phyloP scores from a whole-genome alignment of 23 red algal genomes.

The Gracilaria domingensis region DNA sequence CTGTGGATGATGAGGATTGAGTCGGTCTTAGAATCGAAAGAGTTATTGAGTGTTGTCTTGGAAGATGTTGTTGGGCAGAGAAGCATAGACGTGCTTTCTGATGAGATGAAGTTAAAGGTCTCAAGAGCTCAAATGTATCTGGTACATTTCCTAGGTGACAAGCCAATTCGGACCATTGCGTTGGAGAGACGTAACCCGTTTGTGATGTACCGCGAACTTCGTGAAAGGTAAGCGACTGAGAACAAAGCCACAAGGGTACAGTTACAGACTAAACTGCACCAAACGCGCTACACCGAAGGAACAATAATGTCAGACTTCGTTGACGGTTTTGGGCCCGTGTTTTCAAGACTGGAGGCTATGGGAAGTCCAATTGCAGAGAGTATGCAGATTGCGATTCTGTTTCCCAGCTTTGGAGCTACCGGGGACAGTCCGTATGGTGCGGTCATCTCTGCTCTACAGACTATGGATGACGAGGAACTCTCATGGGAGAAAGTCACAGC shows the following conservation, averaged over 20 bases:
- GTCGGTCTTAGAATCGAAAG: no score
- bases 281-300: not conserved
- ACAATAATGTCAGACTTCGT: slow-evolving; percentile 20
- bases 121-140: no score
- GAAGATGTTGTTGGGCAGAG: no score
- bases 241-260: not conserved
- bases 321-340: slow-evolving; percentile 1
- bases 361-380: not conserved
- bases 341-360: slow-evolving; percentile 2
- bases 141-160: no score
- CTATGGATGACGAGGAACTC: not conserved
- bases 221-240: not conserved
- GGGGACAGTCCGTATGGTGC: not conserved
- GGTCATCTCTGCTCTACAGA: not conserved
- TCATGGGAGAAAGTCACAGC: not conserved
- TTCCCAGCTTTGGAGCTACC: not conserved
- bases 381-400: no score
- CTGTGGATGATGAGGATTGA: no score
- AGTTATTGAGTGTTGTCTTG: no score
- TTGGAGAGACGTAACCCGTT: no score
- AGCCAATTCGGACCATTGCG: no score
- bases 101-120: no score
- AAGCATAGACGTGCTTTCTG: no score
- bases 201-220: no score
- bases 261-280: not conserved